Conservation (phyloP, 805 yeast species). For the Torulaspora quercuum region DNA sequence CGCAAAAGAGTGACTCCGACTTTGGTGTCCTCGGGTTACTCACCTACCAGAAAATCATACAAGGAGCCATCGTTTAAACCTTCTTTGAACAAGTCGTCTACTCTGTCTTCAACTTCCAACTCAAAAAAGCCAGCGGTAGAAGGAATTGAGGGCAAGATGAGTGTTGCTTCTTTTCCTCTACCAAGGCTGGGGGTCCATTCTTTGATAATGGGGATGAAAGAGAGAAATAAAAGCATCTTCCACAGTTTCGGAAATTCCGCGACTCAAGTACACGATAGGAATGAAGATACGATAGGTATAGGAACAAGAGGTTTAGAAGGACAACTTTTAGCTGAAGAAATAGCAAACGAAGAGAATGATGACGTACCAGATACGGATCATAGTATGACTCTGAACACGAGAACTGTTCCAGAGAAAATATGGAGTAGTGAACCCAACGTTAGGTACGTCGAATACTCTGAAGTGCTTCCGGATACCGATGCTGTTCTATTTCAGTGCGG, state of each 20-base stretch:
- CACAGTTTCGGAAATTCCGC: conserved; percentile 15
- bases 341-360: conserved; percentile 35
- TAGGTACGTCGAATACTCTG: conserved; percentile 30
- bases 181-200: conserved; percentile 67
- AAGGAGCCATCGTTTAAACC: conserved; percentile 9
- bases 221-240: conserved; percentile 35
- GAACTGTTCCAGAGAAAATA: conserved; percentile 26
- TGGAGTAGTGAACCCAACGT: conserved; percentile 33
- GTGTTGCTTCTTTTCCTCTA: conserved; percentile 46
- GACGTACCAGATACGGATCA: conserved; percentile 38
- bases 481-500: conserved; percentile 34
- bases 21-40: conserved; percentile 48
- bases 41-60: conserved; percentile 16
- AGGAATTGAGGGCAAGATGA: conserved; percentile 32
- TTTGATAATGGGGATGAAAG: conserved; percentile 55
- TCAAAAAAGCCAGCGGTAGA: conserved; percentile 13
- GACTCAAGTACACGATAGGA: conserved; percentile 9
- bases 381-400: conserved; percentile 34
- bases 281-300: conserved; percentile 15
- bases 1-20: conserved; percentile 73
- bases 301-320: conserved; percentile 11
- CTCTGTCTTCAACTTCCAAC: conserved; percentile 6
- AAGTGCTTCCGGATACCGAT: conserved; percentile 31
- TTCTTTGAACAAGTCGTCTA: conserved; percentile 8
- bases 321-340: conserved; percentile 13